Evolutionary conservation across 2,329 filamentous ascomycete species (phyloP).

Genomic region (Pezizomycotina sp.): DNA sequence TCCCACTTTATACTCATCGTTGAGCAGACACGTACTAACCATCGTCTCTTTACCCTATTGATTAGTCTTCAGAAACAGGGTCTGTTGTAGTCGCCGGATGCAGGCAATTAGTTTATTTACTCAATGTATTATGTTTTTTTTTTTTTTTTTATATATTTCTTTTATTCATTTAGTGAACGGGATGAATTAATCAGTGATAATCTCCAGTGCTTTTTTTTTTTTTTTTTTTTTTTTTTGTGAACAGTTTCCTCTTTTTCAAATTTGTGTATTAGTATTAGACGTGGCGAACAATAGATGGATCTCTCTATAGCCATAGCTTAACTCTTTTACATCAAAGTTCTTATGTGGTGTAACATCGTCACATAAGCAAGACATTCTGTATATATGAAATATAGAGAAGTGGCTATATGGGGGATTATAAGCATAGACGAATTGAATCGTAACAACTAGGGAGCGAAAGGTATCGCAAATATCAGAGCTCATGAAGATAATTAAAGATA

Average conservation of each 20-base stretch:
- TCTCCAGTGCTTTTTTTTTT: not conserved
- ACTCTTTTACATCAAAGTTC: too few relatives aligned
- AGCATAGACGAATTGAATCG: too few relatives aligned
- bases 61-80: constrained; percentile 13
- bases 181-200: not conserved
- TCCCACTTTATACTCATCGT: not conserved
- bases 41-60: not conserved
- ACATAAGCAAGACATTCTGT: too few relatives aligned
- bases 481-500: too few relatives aligned
- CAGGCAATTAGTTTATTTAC: not conserved
- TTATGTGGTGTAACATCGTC: too few relatives aligned
- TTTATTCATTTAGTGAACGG: not conserved
- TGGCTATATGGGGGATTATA: too few relatives aligned
- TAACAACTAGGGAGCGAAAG: too few relatives aligned
- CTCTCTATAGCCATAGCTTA: too few relatives aligned
- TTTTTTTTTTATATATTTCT: constrained; percentile 1
- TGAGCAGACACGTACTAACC: not conserved
- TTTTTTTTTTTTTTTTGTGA: not conserved
- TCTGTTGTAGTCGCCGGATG: constrained; percentile 6
- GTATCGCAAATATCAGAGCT: too few relatives aligned
- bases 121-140: constrained; percentile 5
- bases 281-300: too few relatives aligned
- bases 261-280: constrained; percentile 11
- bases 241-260: not conserved
- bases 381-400: too few relatives aligned